Base-by-base conservation (phyloP, 2,329 filamentous ascomycete species). In the Chaetomium globosum region DNA sequence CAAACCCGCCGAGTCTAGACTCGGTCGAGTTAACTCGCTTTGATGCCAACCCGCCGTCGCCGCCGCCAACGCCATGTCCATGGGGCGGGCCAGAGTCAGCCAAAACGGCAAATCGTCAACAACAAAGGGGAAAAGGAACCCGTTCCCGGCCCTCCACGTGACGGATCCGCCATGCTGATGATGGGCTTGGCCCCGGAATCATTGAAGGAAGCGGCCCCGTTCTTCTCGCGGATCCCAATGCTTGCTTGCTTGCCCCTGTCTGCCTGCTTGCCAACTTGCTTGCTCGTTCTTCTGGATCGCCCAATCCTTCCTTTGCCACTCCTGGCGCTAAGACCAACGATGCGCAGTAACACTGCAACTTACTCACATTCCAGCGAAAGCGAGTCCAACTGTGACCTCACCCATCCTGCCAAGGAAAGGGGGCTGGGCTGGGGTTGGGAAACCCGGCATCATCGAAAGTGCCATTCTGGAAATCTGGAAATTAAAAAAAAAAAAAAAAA, bases 131-230 rank as follows among this genome's bases (percentile, higher is more conserved):
- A 23, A n/a, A 16, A 13, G 7, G n/a, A 46, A 2, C 26, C 49
- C 39, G 39, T 19, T 43, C 16, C 39, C 39, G 16, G 6, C 39
- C n/a, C 12, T 51, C 46, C 61, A 61, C 61, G 61, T 64, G 61
- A 64, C 31, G 46, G 36, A 49, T 51, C n/a, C 19, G 49, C 12
- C 26, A 64, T 67, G 65, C 53, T 56, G 58, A 33, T 61, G 43
- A 49, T 56, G 53, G 12, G 10, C 26, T 21, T 56, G 56, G 26
- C n/a, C 31, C 23, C 28, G 51, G 26, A n/a, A 16, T 48, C 46
- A 48, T 23, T 7, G 46, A 48, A 21, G 21, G 46, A 21, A 19
- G 19, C 39, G 16, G 26, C 26, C 26, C 26, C 26, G 26, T 26
- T 12, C 33, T 19, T 19, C 39, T 43, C 39, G 39, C 39, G 39